Evolutionary conservation across 192 early-diverging fungal genomes (phyloP), one percentile per base, ranked within the genome.

Genomic region (Umbelopsis isabellina): DNA sequence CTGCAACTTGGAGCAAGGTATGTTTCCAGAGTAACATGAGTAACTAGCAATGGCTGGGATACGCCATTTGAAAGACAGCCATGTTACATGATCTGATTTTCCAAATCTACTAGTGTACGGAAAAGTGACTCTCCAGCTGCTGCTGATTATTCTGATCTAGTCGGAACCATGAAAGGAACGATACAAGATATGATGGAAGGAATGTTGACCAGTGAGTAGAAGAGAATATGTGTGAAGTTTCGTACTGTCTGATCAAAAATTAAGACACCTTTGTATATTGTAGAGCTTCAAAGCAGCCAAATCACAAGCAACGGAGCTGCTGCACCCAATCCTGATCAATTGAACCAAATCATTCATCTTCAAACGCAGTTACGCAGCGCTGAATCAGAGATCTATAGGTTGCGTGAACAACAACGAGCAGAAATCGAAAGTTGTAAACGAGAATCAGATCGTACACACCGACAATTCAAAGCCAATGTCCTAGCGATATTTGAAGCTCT

Each of bases 381-480:
- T 35, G 55, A 61, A 35, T 16, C 55, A 27, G 55, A 61, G 30
- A 61, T 61, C 6, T 61, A 35, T 30, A 23, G 55, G 9, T 27
- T 61, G 55, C 55, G 55, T 15, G 55, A 61, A 35, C 30, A 35
- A 61, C 55, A 61, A 16, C 55, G 55, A 61, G 12, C 55, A 18
- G 55, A 61, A 61, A 16, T 61, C 18, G 55, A 61, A 27, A 25
- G 27, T 12, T 61, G 55, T 33, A 61, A 61, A 35, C 25, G 55
- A 61, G 55, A 61, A 27, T 22, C 30, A 16, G 55, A 61, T n/a
- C 55, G 55, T 16, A 61, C 27, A 11, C 55, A 61, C 16, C 55
- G 55, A 22, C 55, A 61, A 33, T 61, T 61, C 55, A 61, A 61
- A 61, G 25, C 55, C 55, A 61, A 61, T 61, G 55, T 61, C 1